These are phyloP conservation scores for Cylindrodendrum hubeiense DNA, from an alignment of 2,329 filamentous ascomycete species.

Conservation along the genomic window DNA sequence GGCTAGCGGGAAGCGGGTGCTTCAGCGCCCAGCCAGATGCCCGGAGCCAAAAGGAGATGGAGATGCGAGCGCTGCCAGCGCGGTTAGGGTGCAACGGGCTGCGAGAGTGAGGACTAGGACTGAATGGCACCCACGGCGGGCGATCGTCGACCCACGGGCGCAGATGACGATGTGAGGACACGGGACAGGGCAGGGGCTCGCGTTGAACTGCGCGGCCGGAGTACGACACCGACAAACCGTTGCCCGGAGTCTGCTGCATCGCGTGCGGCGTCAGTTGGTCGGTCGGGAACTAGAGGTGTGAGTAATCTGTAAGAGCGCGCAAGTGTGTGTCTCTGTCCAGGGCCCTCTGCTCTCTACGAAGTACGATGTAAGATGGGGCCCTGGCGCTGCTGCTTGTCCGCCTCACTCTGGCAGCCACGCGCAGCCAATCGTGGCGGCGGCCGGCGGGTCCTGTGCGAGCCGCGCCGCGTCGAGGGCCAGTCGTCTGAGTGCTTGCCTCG, in stretches of 20 bases:
- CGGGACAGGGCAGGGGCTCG: conserved; percentile 3
- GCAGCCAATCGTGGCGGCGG: conserved; percentile 41
- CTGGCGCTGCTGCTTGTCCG: conserved; percentile 33
- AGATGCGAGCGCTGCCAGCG: background rate
- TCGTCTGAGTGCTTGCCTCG: conserved; percentile 45
- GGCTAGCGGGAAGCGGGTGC: background rate
- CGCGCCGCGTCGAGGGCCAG: conserved; percentile 41
- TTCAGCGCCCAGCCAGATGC: background rate
- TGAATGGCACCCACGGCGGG: conserved; percentile 12
- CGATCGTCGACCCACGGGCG: conserved; percentile 29
- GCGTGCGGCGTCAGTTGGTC: background rate
- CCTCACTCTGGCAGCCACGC: conserved; percentile 43
- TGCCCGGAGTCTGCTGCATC: background rate
- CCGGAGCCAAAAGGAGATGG: background rate
- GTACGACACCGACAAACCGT: background rate
- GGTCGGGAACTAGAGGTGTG: conserved; percentile 6
- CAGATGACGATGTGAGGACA: conserved; percentile 11
- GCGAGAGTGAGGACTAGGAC: conserved; percentile 2
- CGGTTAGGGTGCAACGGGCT: background rate
- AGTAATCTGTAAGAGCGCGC: background rate
- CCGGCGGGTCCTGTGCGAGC: conserved; percentile 33
- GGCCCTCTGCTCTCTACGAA: background rate
- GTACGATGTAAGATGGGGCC: background rate
- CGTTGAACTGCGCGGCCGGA: background rate
- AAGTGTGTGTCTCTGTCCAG: background rate